These are phyloP conservation scores for Suillus tomentosus DNA, from an alignment of 768 basidiomycete species.

Conservation along the genomic window DNA sequence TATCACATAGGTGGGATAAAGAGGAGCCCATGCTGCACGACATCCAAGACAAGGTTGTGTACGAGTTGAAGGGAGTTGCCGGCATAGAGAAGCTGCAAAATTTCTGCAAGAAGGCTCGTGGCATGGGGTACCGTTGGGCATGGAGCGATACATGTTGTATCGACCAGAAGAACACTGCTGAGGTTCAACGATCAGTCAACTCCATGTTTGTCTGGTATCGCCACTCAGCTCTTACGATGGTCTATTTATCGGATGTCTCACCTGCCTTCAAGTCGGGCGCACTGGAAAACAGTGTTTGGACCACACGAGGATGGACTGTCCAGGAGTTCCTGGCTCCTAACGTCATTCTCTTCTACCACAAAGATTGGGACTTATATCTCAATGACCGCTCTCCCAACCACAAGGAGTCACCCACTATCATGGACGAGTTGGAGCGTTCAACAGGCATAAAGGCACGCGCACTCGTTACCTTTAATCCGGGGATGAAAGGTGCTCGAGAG, in stretches of 20 bases:
- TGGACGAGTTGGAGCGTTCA: not conserved
- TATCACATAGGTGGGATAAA: not conserved
- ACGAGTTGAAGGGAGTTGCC: not conserved
- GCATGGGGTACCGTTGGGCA: not conserved
- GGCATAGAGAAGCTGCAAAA: not conserved
- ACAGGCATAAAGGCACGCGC: not conserved
- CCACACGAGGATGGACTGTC: not conserved
- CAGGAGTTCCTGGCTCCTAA: not conserved
- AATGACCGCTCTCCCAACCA: not conserved
- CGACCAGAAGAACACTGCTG: not conserved
- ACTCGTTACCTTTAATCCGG: not conserved
- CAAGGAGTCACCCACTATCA: not conserved
- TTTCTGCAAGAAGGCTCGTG: not conserved
- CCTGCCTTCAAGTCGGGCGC: not conserved
- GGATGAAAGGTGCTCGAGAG: not conserved
- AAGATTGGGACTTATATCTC: not conserved
- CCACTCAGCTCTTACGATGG: not conserved
- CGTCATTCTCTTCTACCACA: not conserved
- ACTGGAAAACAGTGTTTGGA: not conserved
- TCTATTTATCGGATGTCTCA: not conserved
- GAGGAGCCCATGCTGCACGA: not conserved
- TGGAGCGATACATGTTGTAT: not conserved
- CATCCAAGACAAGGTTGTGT: not conserved
- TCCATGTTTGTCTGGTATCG: not conserved
- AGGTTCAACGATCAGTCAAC: slow-evolving; percentile 1